These are phyloP conservation scores for Cutaneotrichosporon dermatis DNA, from an alignment of 1,284 basidiomycete genomes.

Conservation along the genomic window DNA sequence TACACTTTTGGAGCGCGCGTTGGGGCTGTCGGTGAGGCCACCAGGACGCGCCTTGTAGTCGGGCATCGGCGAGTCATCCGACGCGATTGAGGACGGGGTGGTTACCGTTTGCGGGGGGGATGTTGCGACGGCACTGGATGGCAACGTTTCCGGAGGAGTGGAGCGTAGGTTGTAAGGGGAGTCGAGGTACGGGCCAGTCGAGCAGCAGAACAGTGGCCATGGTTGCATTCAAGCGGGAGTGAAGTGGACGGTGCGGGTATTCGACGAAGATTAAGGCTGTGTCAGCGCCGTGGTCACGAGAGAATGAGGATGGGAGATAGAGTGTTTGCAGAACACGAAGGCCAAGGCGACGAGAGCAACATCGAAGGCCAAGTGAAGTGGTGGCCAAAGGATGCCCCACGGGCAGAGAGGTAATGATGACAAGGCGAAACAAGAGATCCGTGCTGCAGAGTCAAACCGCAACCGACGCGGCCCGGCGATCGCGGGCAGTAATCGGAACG, in stretches of 20 bases:
- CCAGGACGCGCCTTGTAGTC: conserved; percentile 15
- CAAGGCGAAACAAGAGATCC: not conserved
- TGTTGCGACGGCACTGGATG: not conserved
- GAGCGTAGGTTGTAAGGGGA: not conserved
- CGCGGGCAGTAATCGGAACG: too few relatives aligned
- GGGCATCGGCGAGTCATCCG: conserved; percentile 15
- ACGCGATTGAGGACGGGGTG: conserved; percentile 12
- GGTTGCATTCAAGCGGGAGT: not conserved
- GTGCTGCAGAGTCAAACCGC: not conserved
- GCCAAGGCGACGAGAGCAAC: too few relatives aligned
- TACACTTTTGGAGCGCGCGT: conserved; percentile 71
- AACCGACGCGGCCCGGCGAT: not conserved
- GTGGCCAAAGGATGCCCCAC: too few relatives aligned
- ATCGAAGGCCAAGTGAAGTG: too few relatives aligned
- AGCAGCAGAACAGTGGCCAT: not conserved
- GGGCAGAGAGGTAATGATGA: not conserved
- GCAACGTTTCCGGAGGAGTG: not conserved
- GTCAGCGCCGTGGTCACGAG: not conserved
- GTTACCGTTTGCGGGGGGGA: conserved; percentile 7
- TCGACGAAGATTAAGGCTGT: not conserved
- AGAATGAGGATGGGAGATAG: too few relatives aligned
- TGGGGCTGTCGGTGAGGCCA: conserved; percentile 49
- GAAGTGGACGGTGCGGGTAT: too few relatives aligned
- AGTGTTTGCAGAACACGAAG: too few relatives aligned
- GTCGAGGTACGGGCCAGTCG: not conserved